Evolutionary conservation across 2,329 filamentous ascomycete species (phyloP), one percentile per base, ranked within the genome.

Genomic region (Paecilomyces sp.): DNA sequence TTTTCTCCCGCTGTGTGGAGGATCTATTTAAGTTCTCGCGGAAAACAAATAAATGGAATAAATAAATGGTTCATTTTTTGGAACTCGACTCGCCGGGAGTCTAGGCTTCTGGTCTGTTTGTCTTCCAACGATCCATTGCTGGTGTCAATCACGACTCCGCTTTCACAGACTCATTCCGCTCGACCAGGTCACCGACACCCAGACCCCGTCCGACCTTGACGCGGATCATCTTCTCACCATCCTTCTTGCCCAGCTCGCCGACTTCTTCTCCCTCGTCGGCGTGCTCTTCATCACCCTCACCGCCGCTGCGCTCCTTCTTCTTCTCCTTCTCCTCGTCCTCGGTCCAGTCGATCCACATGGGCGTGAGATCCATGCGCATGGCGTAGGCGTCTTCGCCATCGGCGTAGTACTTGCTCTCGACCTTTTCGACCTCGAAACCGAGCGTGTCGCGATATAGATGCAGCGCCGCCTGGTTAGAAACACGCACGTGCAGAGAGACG

Each of bases 361-460:
- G 65, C 69, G 63, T 80, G 72, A 99, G 83, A 70, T 97, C 89
- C 74, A 96, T 89, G 63, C 87, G 88, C 94, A 99, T 99, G 72
- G 87, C 90, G 73, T 87, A 96, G 41, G 94, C 94, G 79, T 99
- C 91, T 79, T 99, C 94, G 61, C 93, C 93, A 75, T 99, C 94
- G 60, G 94, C 94, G 74, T 99, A 99, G 68, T 77, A 77, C 64
- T 76, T 77, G 63, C 70, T 67, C 64, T 77, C 75, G 36, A 77
- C 66, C 55, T 92, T 94, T 65, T 94, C 91, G 66, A 90, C 89
- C 72, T 87, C 85, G 82, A 97, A 97, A 58, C 91, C 88, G 0
- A 97, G 85, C 0, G 92, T 97, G 73, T 95, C 89, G 68, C 91
- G 88, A 84, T 99, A 99, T 24, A 99, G 85, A 69, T 90, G 90